Evolutionary conservation across 257 asterid genomes (phyloP).

Genomic region (Gentiana dahurica): DNA sequence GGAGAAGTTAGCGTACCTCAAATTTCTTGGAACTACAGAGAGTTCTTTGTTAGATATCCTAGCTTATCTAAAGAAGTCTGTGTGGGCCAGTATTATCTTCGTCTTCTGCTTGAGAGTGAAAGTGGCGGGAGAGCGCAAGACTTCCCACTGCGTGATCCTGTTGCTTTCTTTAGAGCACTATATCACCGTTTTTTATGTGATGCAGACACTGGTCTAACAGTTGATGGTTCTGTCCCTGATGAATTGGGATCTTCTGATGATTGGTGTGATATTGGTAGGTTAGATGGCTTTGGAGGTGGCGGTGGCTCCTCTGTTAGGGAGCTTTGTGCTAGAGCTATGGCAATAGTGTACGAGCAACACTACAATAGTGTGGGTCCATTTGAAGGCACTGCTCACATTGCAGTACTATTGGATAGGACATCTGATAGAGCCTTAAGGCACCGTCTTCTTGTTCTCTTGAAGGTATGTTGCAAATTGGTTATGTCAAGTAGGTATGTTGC

Average conservation of each 20-base stretch:
- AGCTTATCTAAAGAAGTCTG: slow-evolving; percentile 98
- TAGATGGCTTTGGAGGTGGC: slow-evolving; percentile 99
- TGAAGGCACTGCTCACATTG: slow-evolving; percentile 95
- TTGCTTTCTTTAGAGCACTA: slow-evolving; percentile 93
- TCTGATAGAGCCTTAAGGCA: slow-evolving; percentile 96
- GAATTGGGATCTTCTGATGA: slow-evolving; percentile 97
- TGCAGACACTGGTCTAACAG: slow-evolving; percentile 96
- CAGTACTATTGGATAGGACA: slow-evolving; percentile 94
- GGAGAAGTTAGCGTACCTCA: slow-evolving; percentile 66
- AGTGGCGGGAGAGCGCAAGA: slow-evolving; percentile 71
- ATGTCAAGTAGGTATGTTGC: slow-evolving; percentile 33
- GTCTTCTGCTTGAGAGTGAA: slow-evolving; percentile 93
- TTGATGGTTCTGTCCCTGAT: slow-evolving; percentile 95
- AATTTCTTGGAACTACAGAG: slow-evolving; percentile 94
- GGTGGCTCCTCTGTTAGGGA: slow-evolving; percentile 99
- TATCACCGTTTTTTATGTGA: slow-evolving; percentile 93
- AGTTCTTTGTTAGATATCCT: slow-evolving; percentile 85
- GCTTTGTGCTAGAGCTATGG: slow-evolving; percentile 99
- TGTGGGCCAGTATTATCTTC: slow-evolving; percentile 96
- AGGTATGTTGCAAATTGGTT: slow-evolving; percentile 34
- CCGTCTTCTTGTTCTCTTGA: slow-evolving; percentile 96
- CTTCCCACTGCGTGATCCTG: slow-evolving; percentile 96
- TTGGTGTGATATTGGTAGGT: slow-evolving; percentile 99
- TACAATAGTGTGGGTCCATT: slow-evolving; percentile 65
- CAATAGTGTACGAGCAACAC: slow-evolving; percentile 97